Base-by-base conservation (phyloP, 352 stramenopile genomes). In the Phytophthora vignae region DNA sequence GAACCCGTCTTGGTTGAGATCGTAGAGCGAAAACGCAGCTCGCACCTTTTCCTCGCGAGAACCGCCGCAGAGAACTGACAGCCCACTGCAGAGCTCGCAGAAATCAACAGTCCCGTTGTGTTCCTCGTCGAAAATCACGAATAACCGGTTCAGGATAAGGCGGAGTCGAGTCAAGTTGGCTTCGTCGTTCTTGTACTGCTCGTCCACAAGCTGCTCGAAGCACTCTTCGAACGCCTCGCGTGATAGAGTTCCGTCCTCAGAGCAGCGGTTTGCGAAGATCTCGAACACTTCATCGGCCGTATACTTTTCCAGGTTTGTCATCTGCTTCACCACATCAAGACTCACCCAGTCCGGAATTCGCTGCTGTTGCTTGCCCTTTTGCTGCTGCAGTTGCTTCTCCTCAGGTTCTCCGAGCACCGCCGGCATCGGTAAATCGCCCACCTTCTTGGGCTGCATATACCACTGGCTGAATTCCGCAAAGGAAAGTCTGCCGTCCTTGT, bases 391-490 rank as follows among this genome's bases (percentile, higher is more conserved):
- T 55, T 69, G 55, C 25, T 76, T 46, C n/a, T 69, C 33, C 42
- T 70, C 48, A 3, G 71, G 62, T 22, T 77, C 74, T 10, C 55
- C 67, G 0, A 78, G 55, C 25, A 66, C 73, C 55, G 63, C 67
- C 7, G 57, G 55, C 19, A 76, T 42, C 25, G 71, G 57, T 21
- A 77, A 21, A 58, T 69, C 59, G 11, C 56, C 67, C 21, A 71
- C 52, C 21, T 56, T 63, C 56, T 82, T 80, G 14, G 80, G 72
- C 25, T 92, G 74, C 67, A 85, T 80, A 61, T 93, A 96, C 91
- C 91, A 97, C 7, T 76, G 67, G 11, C 84, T 85, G 44, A 97
- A 97, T 64, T 97, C 91, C 1, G 87, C 76, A 64, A 96, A 97
- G 17, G 85, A 94, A 61, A 97, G 71, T 3, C 84, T 90, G 3